These are phyloP conservation scores for Ormosia semicastrata DNA, from an alignment of 306 rosid species.

Conservation along the genomic window DNA sequence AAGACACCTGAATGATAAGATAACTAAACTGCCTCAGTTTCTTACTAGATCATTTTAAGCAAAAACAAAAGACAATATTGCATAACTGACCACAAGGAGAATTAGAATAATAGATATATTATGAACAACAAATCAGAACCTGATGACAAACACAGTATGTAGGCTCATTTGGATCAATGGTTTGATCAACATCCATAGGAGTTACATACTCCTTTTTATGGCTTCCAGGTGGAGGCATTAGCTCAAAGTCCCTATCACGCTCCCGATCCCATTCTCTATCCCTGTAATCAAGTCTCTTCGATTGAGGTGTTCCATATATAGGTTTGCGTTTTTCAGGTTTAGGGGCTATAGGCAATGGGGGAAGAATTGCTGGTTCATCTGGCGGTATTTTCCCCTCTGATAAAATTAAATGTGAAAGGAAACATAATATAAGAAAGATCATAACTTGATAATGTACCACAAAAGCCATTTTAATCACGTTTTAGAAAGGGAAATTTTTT, in stretches of 20 bases:
- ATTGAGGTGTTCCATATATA: constrained; percentile 63
- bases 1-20: constrained; percentile 72
- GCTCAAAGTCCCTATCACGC: constrained; percentile 93
- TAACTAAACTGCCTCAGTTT: constrained; percentile 27
- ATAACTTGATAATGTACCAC: constrained; percentile 7
- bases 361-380: constrained; percentile 87
- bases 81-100: constrained; percentile 17
- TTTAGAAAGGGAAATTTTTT: background rate
- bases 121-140: constrained; percentile 48
- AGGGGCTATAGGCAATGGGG: constrained; percentile 75
- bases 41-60: constrained; percentile 24
- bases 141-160: constrained; percentile 97
- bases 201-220: constrained; percentile 71
- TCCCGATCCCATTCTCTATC: constrained; percentile 97
- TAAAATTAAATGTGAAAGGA: constrained; percentile 15
- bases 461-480: background rate
- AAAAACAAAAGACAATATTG: constrained; percentile 15
- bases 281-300: constrained; percentile 76
- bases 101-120: background rate
- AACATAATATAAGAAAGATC: background rate
- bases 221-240: constrained; percentile 98
- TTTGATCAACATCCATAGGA: constrained; percentile 82
- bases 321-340: constrained; percentile 74
- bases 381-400: constrained; percentile 87
- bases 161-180: constrained; percentile 96